These are phyloP conservation scores for Barbatosphaeria neglecta DNA, from an alignment of 495 filamentous ascomycete genomes.

Conservation along the genomic window DNA sequence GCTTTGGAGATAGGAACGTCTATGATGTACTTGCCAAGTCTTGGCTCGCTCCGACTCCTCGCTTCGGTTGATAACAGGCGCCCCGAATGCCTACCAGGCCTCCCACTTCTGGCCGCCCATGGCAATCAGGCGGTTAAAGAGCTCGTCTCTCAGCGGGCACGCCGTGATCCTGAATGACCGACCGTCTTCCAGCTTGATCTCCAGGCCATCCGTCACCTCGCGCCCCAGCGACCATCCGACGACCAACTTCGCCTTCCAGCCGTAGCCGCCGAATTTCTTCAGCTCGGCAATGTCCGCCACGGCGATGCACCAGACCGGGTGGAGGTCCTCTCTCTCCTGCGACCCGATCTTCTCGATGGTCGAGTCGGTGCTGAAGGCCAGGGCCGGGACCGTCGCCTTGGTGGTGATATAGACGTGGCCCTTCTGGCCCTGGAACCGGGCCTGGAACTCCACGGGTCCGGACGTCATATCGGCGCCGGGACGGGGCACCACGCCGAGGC, in stretches of 20 bases:
- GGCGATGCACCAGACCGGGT: conserved; percentile 41
- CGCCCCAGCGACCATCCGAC: conserved; percentile 71
- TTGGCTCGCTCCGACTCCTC: too few relatives aligned
- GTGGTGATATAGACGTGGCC: conserved; percentile 61
- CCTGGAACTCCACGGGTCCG: conserved; percentile 69
- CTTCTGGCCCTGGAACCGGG: conserved; percentile 56
- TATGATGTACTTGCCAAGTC: too few relatives aligned
- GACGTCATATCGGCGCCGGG: conserved; percentile 26
- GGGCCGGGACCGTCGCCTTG: conserved; percentile 42
- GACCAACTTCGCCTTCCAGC: conserved; percentile 80
- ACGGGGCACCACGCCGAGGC: conserved; percentile 56
- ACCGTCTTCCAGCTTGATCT: conserved; percentile 48
- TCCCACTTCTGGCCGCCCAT: conserved; percentile 86
- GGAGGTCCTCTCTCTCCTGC: conserved; percentile 37
- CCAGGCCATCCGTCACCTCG: conserved; percentile 68
- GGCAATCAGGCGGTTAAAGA: conserved; percentile 76
- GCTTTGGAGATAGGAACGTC: too few relatives aligned
- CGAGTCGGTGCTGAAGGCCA: conserved; percentile 44
- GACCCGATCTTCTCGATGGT: conserved; percentile 32
- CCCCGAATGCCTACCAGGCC: conserved; percentile 54
- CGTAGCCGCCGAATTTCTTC: conserved; percentile 73
- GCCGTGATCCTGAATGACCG: conserved; percentile 55
- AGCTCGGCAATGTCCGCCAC: conserved; percentile 49
- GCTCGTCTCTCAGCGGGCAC: conserved; percentile 60
- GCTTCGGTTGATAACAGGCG: too few relatives aligned